phyloP scores from a whole-genome alignment of 1,139 yeast species.

The Wickerhamiella infanticola region DNA sequence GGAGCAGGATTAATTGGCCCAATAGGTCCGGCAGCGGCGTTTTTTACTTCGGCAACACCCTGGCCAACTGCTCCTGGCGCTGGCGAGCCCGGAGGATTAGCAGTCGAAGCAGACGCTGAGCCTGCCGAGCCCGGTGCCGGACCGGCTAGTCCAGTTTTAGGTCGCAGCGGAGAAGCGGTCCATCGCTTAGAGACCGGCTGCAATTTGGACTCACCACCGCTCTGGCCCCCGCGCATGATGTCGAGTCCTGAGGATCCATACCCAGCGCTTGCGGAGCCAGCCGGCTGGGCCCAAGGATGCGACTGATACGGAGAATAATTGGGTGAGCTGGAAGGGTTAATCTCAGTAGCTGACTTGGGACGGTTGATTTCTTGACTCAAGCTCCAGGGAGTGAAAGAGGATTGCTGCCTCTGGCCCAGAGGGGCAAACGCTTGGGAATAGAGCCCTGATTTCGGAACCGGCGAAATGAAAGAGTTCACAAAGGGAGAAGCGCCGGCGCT shows the following conservation, averaged over 20 bases:
- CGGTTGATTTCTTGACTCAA: slow-evolving; percentile 9
- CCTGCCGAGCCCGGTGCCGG: neutral
- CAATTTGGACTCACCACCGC: neutral
- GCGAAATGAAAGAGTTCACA: slow-evolving; percentile 4
- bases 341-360: slow-evolving; percentile 9
- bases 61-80: neutral
- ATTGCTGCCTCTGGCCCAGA: slow-evolving; percentile 2
- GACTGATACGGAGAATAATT: neutral
- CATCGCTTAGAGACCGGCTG: slow-evolving; percentile 1
- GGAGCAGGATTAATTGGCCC: neutral
- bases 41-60: neutral
- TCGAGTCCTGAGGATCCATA: neutral
- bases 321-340: neutral
- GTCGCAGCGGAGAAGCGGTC: neutral
- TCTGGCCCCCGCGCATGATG: neutral
- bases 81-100: neutral
- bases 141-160: neutral
- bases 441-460: slow-evolving; percentile 9
- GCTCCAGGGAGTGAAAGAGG: slow-evolving; percentile 8
- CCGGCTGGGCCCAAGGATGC: slow-evolving; percentile 1
- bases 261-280: neutral
- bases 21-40: neutral
- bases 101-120: neutral
- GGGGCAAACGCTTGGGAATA: slow-evolving; percentile 14
- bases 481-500: slow-evolving; percentile 3